phyloP scores from a whole-genome alignment of 2,329 filamentous ascomycete genomes.

The Tolypocladium tundrense region DNA sequence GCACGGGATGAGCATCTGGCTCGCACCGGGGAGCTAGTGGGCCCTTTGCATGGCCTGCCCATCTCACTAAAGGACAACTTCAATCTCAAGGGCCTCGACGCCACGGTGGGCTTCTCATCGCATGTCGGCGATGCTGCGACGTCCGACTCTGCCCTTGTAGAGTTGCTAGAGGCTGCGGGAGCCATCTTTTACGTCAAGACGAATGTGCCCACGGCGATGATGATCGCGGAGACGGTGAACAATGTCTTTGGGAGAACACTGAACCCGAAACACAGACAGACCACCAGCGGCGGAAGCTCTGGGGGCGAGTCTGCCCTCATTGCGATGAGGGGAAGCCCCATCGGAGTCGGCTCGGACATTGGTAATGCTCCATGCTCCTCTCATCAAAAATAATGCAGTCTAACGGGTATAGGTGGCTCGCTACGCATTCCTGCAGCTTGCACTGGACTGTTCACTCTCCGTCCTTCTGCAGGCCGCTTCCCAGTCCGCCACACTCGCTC shows the following conservation, averaged over 20 bases:
- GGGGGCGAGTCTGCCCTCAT: slow-evolving; percentile 59
- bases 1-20: slow-evolving; percentile 39
- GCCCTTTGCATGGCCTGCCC: slow-evolving; percentile 57
- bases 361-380: slow-evolving; percentile 10
- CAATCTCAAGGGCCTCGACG: slow-evolving; percentile 48
- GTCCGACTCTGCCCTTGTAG: slow-evolving; percentile 28
- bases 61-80: slow-evolving; percentile 64
- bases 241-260: slow-evolving; percentile 53
- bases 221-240: slow-evolving; percentile 59
- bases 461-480: slow-evolving; percentile 49
- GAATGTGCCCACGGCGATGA: slow-evolving; percentile 52
- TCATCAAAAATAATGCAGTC: not conserved
- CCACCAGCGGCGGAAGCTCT: slow-evolving; percentile 55
- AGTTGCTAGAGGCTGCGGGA: slow-evolving; percentile 34
- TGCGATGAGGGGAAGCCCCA: slow-evolving; percentile 42
- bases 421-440: slow-evolving; percentile 44
- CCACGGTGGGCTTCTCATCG: slow-evolving; percentile 53
- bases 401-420: slow-evolving; percentile 31
- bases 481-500: slow-evolving; percentile 42
- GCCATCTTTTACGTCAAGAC: slow-evolving; percentile 49
- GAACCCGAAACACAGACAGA: slow-evolving; percentile 48
- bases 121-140: slow-evolving; percentile 47
- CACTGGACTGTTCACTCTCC: slow-evolving; percentile 46
- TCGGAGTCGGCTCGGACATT: slow-evolving; percentile 58
- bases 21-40: slow-evolving; percentile 35